phyloP scores from a whole-genome alignment of 2,329 filamentous ascomycete species.

The Penicillium sclerotiorum region DNA sequence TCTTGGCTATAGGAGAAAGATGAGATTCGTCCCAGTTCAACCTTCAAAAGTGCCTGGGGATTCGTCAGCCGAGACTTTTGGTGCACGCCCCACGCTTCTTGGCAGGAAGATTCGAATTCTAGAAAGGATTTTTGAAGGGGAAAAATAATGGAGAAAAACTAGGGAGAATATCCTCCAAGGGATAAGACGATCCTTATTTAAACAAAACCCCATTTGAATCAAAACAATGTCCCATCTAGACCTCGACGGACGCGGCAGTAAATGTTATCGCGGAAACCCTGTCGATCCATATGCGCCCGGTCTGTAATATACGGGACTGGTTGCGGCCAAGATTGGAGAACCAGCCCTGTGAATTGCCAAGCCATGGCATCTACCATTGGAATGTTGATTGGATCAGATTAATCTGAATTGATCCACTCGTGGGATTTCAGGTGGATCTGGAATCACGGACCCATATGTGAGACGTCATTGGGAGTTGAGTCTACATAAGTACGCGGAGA shows the following conservation, averaged over 20 bases:
- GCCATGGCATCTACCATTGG: not conserved
- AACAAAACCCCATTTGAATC: not conserved
- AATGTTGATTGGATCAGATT: not conserved
- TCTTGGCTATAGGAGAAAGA: constrained; percentile 20
- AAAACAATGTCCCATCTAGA: too few relatives aligned
- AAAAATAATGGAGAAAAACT: not conserved
- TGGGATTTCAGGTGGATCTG: not conserved
- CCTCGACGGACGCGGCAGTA: not conserved
- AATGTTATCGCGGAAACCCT: constrained; percentile 2
- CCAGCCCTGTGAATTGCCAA: constrained; percentile 5
- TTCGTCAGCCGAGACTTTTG: constrained; percentile 29
- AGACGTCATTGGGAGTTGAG: constrained; percentile 1
- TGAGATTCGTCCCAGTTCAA: constrained; percentile 1
- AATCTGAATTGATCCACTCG: not conserved
- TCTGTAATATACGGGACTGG: constrained; percentile 1
- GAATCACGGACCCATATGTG: not conserved
- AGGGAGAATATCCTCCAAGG: not conserved
- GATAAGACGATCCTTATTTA: not conserved
- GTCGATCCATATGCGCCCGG: constrained; percentile 2
- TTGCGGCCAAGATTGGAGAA: constrained; percentile 3
- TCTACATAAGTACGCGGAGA: not conserved
- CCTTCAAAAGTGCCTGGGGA: constrained; percentile 25
- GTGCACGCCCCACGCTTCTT: constrained; percentile 26
- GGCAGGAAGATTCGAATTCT: constrained; percentile 13
- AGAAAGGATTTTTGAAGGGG: too few relatives aligned